A percentile compares a stretch with the other conserved stretches of the same genome.
Conservation (phyloP, 2,329 filamentous ascomycete species). For the Endothia cerciana region DNA sequence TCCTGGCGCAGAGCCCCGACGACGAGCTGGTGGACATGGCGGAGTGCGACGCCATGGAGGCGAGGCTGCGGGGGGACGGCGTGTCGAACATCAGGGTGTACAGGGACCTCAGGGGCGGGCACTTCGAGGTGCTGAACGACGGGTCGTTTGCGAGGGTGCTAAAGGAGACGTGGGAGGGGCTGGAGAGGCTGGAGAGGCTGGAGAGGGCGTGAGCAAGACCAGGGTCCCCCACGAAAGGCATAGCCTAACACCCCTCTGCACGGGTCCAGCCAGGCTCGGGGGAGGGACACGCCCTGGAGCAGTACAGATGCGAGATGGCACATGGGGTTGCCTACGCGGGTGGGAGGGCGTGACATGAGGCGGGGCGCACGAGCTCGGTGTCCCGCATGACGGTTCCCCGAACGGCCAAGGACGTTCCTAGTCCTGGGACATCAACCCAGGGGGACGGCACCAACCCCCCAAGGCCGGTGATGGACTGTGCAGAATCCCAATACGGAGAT, state of each 20-base stretch:
- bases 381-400: too few species aligned
- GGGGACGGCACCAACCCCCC: too few species aligned
- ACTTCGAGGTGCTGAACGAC: conserved; percentile 67
- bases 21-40: conserved; percentile 58
- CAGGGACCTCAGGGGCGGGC: conserved; percentile 57
- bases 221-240: not conserved
- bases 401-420: too few species aligned
- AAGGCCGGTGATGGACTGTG: too few species aligned
- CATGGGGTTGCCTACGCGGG: too few species aligned
- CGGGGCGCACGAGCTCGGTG: too few species aligned
- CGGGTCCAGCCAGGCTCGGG: too few species aligned
- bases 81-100: conserved; percentile 43
- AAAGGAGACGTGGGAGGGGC: conserved; percentile 34
- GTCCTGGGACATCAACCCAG: too few species aligned
- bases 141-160: conserved; percentile 59
- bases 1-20: conserved; percentile 51
- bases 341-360: too few species aligned
- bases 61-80: conserved; percentile 46
- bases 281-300: too few species aligned
- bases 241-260: not conserved
- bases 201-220: not conserved
- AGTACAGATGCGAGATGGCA: too few species aligned
- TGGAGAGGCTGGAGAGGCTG: conserved; percentile 31
- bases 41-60: conserved; percentile 62
- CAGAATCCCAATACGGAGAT: too few species aligned